These are phyloP conservation scores for Cutaneotrichosporon sp. DNA, from an alignment of 1,284 basidiomycete species.

Conservation along the genomic window DNA sequence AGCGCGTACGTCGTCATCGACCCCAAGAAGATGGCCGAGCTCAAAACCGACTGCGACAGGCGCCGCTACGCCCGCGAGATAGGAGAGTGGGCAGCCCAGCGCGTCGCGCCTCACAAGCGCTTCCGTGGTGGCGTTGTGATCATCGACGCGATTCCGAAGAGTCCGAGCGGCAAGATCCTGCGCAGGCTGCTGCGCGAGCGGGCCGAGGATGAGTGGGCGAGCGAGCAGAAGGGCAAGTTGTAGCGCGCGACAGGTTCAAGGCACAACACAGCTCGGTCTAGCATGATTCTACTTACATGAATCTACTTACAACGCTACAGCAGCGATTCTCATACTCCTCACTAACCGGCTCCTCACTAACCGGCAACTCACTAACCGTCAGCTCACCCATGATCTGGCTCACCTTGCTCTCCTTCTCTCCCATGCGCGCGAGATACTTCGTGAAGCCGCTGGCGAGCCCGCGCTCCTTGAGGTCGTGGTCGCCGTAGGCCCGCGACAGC, in stretches of 20 bases:
- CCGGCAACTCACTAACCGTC: too few relatives aligned
- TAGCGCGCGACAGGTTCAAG: too few relatives aligned
- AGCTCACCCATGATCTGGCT: too few relatives aligned
- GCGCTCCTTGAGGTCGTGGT: neutral
- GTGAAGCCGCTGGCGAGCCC: neutral
- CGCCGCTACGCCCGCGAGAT: conserved; percentile 58
- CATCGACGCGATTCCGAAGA: conserved; percentile 56
- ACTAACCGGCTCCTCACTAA: too few relatives aligned
- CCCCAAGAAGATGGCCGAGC: neutral
- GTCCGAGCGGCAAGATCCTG: conserved; percentile 44
- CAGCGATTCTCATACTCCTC: too few relatives aligned
- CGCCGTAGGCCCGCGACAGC: neutral
- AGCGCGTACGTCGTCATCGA: conserved; percentile 32
- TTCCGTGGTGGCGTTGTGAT: conserved; percentile 56
- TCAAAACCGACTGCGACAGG: conserved; percentile 1
- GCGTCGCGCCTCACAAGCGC: conserved; percentile 58
- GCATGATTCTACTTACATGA: neutral
- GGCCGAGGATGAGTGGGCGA: conserved; percentile 20
- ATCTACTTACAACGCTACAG: too few relatives aligned
- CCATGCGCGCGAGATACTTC: neutral
- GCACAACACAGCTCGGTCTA: too few relatives aligned
- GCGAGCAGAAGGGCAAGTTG: neutral
- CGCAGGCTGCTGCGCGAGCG: conserved; percentile 40
- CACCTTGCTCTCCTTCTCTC: neutral
- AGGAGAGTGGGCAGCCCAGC: conserved; percentile 63